Percentiles rank a stretch among this genome's conserved stretches.
phyloP scores from a whole-genome alignment of 1,139 yeast genomes.

The Lodderomyces pseudojiufengensis region DNA sequence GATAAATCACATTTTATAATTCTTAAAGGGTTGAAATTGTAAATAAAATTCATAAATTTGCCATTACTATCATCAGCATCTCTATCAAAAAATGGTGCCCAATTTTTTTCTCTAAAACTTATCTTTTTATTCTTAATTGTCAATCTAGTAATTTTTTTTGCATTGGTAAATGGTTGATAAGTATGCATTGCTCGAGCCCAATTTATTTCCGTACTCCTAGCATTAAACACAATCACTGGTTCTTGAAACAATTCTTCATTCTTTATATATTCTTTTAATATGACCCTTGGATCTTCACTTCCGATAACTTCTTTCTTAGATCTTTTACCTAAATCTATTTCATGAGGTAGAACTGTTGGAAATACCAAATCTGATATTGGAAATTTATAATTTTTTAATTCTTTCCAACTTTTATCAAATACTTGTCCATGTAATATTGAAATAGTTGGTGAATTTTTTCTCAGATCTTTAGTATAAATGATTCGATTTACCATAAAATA shows the following conservation, averaged over 20 bases:
- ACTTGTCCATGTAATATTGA: conserved; percentile 26
- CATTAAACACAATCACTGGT: conserved; percentile 45
- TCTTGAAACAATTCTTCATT: conserved; percentile 27
- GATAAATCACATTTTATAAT: conserved; percentile 16
- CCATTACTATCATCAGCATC: conserved; percentile 7
- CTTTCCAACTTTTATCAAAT: conserved; percentile 27
- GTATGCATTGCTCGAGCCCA: conserved; percentile 30
- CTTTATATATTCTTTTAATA: conserved; percentile 26
- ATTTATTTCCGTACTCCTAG: conserved; percentile 22
- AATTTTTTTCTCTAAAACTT: conserved; percentile 30
- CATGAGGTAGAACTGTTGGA: conserved; percentile 26
- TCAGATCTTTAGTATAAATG: conserved; percentile 21
- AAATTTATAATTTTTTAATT: conserved; percentile 20
- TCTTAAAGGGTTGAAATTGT: conserved; percentile 19
- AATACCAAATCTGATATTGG: conserved; percentile 19
- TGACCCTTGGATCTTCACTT: conserved; percentile 42
- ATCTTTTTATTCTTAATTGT: conserved; percentile 20
- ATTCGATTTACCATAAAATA: conserved; percentile 31
- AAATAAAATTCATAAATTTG: conserved; percentile 13
- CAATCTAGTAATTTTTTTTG: conserved; percentile 21
- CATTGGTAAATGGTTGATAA: conserved; percentile 25
- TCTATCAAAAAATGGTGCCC: conserved; percentile 39
- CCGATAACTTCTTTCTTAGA: conserved; percentile 25
- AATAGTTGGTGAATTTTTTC: conserved; percentile 21
- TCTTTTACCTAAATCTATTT: conserved; percentile 20